Evolutionary conservation across 176 grass and related monocot species (phyloP).

Genomic region (Triticum dicoccoides): DNA sequence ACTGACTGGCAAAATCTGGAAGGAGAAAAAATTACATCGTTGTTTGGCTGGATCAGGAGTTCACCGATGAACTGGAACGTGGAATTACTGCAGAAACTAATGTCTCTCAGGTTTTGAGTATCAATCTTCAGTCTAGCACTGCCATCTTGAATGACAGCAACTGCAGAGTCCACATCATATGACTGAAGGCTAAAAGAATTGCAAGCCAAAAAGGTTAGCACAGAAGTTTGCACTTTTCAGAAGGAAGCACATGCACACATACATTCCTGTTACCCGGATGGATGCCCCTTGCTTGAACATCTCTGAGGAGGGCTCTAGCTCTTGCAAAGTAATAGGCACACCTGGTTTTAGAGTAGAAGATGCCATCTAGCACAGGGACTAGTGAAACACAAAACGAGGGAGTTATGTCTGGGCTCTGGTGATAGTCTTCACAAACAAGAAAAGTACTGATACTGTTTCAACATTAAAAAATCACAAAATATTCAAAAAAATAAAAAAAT

Average conservation of each 20-base stretch:
- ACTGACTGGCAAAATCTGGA: background rate
- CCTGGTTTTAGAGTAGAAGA: slow-evolving; percentile 58
- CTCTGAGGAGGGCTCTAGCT: slow-evolving; percentile 65
- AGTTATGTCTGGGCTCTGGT: background rate
- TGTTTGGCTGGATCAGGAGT: slow-evolving; percentile 43
- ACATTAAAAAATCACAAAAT: background rate
- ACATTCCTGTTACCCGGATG: slow-evolving; percentile 83
- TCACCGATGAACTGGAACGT: slow-evolving; percentile 90
- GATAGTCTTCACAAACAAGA: background rate
- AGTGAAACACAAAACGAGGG: background rate
- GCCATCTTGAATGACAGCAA: slow-evolving; percentile 54
- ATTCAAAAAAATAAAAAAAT: too few relatives aligned
- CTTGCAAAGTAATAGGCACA: slow-evolving; percentile 58
- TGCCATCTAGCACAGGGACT: slow-evolving; percentile 36
- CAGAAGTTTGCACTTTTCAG: background rate
- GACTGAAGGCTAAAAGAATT: slow-evolving; percentile 57
- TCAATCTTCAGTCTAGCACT: slow-evolving; percentile 53
- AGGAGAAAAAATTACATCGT: slow-evolving; percentile 27
- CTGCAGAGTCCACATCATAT: slow-evolving; percentile 57
- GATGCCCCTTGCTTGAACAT: slow-evolving; percentile 73
- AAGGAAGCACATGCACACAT: slow-evolving; percentile 5
- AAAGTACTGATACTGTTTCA: background rate
- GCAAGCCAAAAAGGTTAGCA: slow-evolving; percentile 5
- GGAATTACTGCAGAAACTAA: slow-evolving; percentile 48
- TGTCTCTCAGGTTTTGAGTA: slow-evolving; percentile 53